Evolutionary conservation across 2,329 filamentous ascomycete species (phyloP), one percentile per base, ranked within the genome.

Genomic region (Diaporthe caulivora): DNA sequence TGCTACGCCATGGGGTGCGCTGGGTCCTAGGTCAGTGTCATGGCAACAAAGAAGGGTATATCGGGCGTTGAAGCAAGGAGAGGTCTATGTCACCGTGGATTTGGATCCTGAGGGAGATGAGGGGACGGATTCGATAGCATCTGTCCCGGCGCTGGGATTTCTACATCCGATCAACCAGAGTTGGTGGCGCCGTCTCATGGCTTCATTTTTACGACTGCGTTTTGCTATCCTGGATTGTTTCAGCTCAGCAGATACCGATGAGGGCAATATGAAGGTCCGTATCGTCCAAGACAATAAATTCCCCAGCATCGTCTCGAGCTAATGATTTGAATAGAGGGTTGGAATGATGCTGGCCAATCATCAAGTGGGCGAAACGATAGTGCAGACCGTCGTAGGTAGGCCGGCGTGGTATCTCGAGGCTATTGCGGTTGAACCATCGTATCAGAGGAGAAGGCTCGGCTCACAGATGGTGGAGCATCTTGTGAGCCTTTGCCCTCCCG

Each of bases 381-480:
- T 65, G 44, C 42, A 65, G 42, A 51, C 10, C 11, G 24, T 49
- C 3, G 29, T 21, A 26, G 21, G 42, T 7, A 49, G 51, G 60
- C 42, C 60, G 15, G 60, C 42, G 15, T 65, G 60, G 44, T 65
- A 65, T 65, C 34, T 65, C 44, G 60, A 65, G 21, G 29, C 49
- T 31, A 29, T 51, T 24, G 60, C 60, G 44, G 60, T 65, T 9
- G 60, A 65, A 9, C 60, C 60, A 21, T 65, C 42, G 2, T 49
- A 49, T 34, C 60, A 65, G 29, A 65, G n/a, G 44, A 65, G 44
- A 18, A 37, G 44, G 24, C 42, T 65, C 8, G 60, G 60, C 29
- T 65, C 44, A 9, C 60, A 51, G 49, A 51, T 65, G 60, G 29
- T 65, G n/a, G 44, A 51, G 44, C 60, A 65, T 37, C 60, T 65